Evolutionary conservation across 768 basidiomycete species (phyloP), one percentile per base, ranked within the genome.

Genomic region (Boletus rufocinnamomeus): DNA sequence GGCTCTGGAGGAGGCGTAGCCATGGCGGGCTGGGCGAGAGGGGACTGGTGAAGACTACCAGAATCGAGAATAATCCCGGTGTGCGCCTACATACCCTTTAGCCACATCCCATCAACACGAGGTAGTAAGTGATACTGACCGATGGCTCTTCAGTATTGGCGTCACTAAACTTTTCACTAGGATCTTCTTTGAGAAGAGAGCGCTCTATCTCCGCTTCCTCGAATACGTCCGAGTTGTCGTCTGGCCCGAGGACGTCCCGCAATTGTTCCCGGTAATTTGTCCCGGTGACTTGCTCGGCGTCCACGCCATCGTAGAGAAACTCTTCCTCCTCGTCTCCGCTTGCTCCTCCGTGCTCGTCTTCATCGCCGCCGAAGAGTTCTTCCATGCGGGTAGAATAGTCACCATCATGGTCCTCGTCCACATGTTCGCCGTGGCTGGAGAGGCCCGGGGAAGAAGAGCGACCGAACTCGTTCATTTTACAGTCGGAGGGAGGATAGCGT

Each of bases 271-370:
- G 76, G 69, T 95, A 95, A 52, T 80, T 82, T 38, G 77, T 75
- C 17, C 79, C 73, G 0, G 78, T 71, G 44, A 74, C 64, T 16
- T 74, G 65, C 37, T 70, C 72, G 6, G 85, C 82, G 64, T 94
- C 91, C 23, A 84, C 75, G 30, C 91, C 92, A 30, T 79, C 78
- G 67, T 93, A 95, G 30, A 92, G 59, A 63, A 94, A 94, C 0
- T 75, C 84, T 32, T 83, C 86, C 13, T 82, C 84, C 8, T 82
- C 83, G 11, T 82, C 84, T 0, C 78, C 79, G 1, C 80, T 78
- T 59, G 77, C 74, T 41, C 72, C 74, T 46, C 74, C 74, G 13
- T 76, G 77, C 21, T 67, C 76, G 7, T 79, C 77, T 28, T 77
- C 79, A 49, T 78, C 79, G 48, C 75, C 80, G 57, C 72, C 77